A percentile compares a stretch with the other conserved stretches of the same genome.
These are phyloP conservation scores for Spergularia azorica DNA, from an alignment of 179 eudicot genomes.

Conservation along the genomic window DNA sequence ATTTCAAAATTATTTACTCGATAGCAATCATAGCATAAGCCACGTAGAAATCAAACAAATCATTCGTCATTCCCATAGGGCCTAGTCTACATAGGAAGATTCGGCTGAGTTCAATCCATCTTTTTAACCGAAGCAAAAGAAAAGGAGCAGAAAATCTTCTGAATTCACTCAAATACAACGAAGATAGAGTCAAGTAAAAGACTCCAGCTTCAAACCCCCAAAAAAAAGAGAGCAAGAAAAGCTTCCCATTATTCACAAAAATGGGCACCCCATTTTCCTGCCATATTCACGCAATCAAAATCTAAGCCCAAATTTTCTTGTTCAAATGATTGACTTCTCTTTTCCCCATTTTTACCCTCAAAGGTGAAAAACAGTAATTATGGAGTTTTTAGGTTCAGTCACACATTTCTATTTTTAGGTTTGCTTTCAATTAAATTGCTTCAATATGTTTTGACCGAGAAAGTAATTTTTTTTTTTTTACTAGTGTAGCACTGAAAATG, in stretches of 20 bases:
- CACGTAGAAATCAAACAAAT: too few relatives aligned
- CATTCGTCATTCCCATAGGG: too few relatives aligned
- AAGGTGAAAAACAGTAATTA: conserved; percentile 5
- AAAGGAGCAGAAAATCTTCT: not conserved
- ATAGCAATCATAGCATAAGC: too few relatives aligned
- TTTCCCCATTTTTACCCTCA: not conserved
- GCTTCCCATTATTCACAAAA: conserved; percentile 1
- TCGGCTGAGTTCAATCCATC: not conserved
- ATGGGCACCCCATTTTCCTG: conserved; percentile 3
- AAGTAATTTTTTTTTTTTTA: not conserved
- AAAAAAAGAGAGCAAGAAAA: not conserved
- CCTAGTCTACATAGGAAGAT: too few relatives aligned
- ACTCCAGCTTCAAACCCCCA: conserved; percentile 9
- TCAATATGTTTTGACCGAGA: conserved; percentile 14
- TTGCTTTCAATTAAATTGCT: not conserved
- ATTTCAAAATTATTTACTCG: too few relatives aligned
- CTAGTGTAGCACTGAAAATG: conserved; percentile 3
- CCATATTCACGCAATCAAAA: conserved; percentile 12
- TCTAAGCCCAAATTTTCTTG: conserved; percentile 13
- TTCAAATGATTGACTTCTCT: conserved; percentile 18
- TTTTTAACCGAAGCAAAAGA: not conserved
- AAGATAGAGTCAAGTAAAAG: conserved; percentile 19
- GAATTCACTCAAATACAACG: not conserved
- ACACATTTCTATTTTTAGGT: conserved; percentile 11
- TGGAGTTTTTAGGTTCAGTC: not conserved